phyloP scores from a whole-genome alignment of 1,139 yeast genomes.

The Saccharomyces pastorianus region DNA sequence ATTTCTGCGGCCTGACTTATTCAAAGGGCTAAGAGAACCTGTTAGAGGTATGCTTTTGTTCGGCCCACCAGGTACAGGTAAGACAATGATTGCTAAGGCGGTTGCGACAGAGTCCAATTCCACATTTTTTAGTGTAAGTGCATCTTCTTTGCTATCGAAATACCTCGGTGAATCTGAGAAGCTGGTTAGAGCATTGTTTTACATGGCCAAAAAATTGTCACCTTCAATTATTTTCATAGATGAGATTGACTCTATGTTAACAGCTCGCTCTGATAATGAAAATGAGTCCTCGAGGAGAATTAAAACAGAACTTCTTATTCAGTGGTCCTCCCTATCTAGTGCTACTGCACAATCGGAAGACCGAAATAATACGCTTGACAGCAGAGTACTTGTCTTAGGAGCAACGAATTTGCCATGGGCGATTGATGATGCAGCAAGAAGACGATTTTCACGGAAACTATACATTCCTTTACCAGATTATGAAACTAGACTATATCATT shows the following conservation, averaged over 20 bases:
- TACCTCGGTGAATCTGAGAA: constrained; percentile 60
- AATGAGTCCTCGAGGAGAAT: constrained; percentile 45
- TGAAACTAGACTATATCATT: constrained; percentile 46
- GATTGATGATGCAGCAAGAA: constrained; percentile 59
- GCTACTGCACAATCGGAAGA: constrained; percentile 40
- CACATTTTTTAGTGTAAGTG: constrained; percentile 55
- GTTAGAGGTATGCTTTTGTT: constrained; percentile 56
- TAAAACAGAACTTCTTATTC: constrained; percentile 55
- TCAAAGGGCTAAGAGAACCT: constrained; percentile 55
- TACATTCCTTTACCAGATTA: constrained; percentile 60
- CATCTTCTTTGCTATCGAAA: constrained; percentile 54
- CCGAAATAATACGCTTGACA: constrained; percentile 16
- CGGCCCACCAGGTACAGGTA: constrained; percentile 50
- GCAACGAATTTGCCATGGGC: constrained; percentile 66
- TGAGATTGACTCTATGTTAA: constrained; percentile 55
- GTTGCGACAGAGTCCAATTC: constrained; percentile 61
- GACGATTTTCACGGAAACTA: constrained; percentile 53
- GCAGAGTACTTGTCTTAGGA: constrained; percentile 50
- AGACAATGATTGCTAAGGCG: constrained; percentile 55
- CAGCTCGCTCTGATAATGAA: constrained; percentile 47
- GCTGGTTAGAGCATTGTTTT: constrained; percentile 50
- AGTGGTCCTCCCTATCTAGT: constrained; percentile 56
- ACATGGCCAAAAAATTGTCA: constrained; percentile 45
- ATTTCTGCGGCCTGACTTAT: constrained; percentile 54
- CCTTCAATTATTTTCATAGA: constrained; percentile 44